These are phyloP conservation scores for Ustilago bromivora DNA, from an alignment of 1,284 basidiomycete species.

Conservation along the genomic window DNA sequence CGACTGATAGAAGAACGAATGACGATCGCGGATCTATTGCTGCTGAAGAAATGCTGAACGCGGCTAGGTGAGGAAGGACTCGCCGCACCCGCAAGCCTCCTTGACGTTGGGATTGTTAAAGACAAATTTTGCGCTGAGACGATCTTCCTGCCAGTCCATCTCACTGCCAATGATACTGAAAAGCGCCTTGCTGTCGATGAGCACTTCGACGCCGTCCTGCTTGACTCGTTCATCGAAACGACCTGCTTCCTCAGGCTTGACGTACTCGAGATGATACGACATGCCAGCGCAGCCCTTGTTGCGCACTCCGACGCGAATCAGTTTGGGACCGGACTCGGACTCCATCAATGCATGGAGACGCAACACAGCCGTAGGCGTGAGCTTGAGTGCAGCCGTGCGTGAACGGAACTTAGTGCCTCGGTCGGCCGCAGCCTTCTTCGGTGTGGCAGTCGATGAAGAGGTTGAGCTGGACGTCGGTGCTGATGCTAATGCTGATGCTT, in stretches of 20 bases:
- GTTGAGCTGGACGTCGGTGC: conserved; percentile 11
- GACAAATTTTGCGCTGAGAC: conserved; percentile 79
- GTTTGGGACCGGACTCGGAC: conserved; percentile 82
- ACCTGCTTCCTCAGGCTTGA: conserved; percentile 75
- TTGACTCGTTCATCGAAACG: conserved; percentile 98
- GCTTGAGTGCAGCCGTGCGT: conserved; percentile 53
- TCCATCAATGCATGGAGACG: conserved; percentile 74
- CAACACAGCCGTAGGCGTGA: conserved; percentile 79
- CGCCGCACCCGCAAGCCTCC: conserved; percentile 93
- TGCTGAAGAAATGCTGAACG: not conserved
- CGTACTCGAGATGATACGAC: conserved; percentile 97
- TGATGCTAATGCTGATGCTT: conserved; percentile 32
- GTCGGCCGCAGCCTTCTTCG: conserved; percentile 40
- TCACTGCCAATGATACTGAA: conserved; percentile 98
- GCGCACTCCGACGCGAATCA: conserved; percentile 93
- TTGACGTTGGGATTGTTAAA: conserved; percentile 81
- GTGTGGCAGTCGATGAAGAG: conserved; percentile 6
- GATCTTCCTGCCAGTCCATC: conserved; percentile 95
- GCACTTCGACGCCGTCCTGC: conserved; percentile 78
- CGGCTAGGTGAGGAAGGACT: conserved; percentile 74
- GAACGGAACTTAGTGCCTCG: conserved; percentile 56
- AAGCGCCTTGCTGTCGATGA: conserved; percentile 96
- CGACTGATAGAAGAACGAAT: not conserved
- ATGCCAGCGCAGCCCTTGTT: conserved; percentile 99
- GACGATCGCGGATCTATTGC: conserved; percentile 1